Percentiles rank a stretch among this genome's conserved stretches.
These are phyloP conservation scores for Henckelia pumila DNA, from an alignment of 257 asterid genomes.

Conservation along the genomic window DNA sequence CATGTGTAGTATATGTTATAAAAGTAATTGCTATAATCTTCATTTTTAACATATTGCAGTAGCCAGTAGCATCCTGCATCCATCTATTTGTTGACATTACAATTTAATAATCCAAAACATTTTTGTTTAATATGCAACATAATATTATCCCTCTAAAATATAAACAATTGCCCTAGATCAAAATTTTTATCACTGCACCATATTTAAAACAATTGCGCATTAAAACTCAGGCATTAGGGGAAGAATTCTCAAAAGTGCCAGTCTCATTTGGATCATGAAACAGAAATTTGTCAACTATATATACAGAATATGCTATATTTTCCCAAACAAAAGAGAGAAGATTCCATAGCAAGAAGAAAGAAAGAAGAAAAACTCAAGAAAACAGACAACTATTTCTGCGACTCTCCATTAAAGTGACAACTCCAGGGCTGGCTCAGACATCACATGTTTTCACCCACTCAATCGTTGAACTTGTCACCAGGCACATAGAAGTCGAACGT, in stretches of 20 bases:
- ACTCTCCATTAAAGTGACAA: background rate
- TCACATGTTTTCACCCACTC: background rate
- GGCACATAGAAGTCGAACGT: constrained; percentile 90
- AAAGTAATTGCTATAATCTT: no score
- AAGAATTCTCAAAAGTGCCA: background rate
- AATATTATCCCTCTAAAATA: background rate
- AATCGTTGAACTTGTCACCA: constrained; percentile 36
- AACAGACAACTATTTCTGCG: background rate
- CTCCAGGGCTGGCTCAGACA: background rate
- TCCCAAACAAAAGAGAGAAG: background rate
- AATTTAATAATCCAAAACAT: no score
- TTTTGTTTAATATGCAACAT: no score
- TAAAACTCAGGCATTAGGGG: background rate
- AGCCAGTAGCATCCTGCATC: no score
- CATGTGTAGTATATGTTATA: no score
- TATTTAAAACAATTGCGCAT: no score
- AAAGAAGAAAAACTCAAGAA: background rate
- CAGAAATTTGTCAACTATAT: background rate
- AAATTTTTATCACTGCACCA: no score
- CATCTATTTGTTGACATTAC: no score
- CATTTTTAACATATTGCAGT: no score
- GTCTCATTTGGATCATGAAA: background rate
- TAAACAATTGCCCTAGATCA: no score
- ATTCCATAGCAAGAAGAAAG: background rate
- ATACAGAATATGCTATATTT: background rate